Evolutionary conservation across 2,329 filamentous ascomycete genomes (phyloP).

Genomic region (Alternaria conjuncta): DNA sequence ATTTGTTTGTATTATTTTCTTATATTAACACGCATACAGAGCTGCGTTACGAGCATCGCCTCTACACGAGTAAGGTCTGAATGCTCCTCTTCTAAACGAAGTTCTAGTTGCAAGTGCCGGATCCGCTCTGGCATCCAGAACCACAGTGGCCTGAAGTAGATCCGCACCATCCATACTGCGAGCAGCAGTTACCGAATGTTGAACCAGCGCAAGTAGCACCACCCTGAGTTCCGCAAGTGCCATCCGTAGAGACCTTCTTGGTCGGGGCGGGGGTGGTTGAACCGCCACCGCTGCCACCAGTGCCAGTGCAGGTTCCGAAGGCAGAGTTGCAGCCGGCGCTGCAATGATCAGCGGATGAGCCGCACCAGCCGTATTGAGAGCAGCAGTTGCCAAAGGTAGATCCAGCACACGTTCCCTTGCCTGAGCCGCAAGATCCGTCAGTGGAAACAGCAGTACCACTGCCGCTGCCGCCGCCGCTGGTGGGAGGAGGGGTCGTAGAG

Average conservation of each 20-base stretch:
- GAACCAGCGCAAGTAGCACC: slow-evolving; percentile 15
- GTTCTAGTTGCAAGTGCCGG: slow-evolving; percentile 22
- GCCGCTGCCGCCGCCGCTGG: slow-evolving; percentile 17
- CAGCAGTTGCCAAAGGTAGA: slow-evolving; percentile 54
- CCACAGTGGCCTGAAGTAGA: slow-evolving; percentile 16
- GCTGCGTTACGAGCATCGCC: background rate
- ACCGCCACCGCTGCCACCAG: background rate
- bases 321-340: slow-evolving; percentile 40
- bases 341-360: slow-evolving; percentile 38
- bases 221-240: slow-evolving; percentile 13
- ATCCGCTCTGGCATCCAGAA: slow-evolving; percentile 16
- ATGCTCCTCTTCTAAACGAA: slow-evolving; percentile 10
- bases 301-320: slow-evolving; percentile 34
- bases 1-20: background rate
- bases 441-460: slow-evolving; percentile 26
- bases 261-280: background rate
- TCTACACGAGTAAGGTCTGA: background rate
- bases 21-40: background rate
- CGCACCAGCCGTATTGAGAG: slow-evolving; percentile 53
- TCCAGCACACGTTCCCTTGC: slow-evolving; percentile 31
- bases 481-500: slow-evolving; percentile 12
- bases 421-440: slow-evolving; percentile 33
- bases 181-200: slow-evolving; percentile 20
- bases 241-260: slow-evolving; percentile 14
- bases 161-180: slow-evolving; percentile 20